A percentile compares a stretch with the other conserved stretches of the same genome.
Conservation (phyloP, 495 filamentous ascomycete species). For the Paragyromitra xinjiangensis region DNA sequence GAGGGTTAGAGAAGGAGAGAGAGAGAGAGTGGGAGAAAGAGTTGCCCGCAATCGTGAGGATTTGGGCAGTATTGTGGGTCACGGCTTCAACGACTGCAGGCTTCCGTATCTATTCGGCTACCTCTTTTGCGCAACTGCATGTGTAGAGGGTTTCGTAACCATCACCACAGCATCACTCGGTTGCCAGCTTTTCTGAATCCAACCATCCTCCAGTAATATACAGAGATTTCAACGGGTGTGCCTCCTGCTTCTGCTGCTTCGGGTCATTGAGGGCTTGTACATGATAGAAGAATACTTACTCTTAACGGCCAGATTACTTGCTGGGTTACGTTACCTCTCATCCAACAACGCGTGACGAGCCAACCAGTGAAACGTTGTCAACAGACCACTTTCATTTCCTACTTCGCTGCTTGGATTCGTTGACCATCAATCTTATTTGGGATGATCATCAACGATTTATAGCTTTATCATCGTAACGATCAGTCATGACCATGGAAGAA, state of each 20-base stretch:
- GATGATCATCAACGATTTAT: constrained; percentile 47
- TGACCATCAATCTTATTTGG: constrained; percentile 34
- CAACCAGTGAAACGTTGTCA: constrained; percentile 10
- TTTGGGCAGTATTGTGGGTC: constrained; percentile 36
- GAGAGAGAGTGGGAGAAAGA: constrained; percentile 8
- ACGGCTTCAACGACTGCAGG: constrained; percentile 42
- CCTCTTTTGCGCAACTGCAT: constrained; percentile 35
- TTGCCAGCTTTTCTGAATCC: constrained; percentile 25
- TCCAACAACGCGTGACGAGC: constrained; percentile 41
- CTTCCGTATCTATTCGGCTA: constrained; percentile 47
- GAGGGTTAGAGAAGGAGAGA: constrained; percentile 18
- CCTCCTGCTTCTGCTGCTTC: constrained; percentile 45
- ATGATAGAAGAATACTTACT: constrained; percentile 39
- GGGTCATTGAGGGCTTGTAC: constrained; percentile 31
- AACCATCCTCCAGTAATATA: constrained; percentile 17
- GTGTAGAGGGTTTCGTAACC: constrained; percentile 38
- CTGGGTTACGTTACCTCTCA: constrained; percentile 33
- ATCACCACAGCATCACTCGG: constrained; percentile 43
- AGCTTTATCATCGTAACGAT: constrained; percentile 48
- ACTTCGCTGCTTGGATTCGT: constrained; percentile 11
- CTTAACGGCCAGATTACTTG: constrained; percentile 20
- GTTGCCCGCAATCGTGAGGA: constrained; percentile 27
- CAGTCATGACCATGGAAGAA: constrained; percentile 54
- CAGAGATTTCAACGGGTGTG: constrained; percentile 34
- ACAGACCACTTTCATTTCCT: constrained; percentile 19